Base-by-base conservation (phyloP, 495 filamentous ascomycete species). In the Xylaria telfairii region DNA sequence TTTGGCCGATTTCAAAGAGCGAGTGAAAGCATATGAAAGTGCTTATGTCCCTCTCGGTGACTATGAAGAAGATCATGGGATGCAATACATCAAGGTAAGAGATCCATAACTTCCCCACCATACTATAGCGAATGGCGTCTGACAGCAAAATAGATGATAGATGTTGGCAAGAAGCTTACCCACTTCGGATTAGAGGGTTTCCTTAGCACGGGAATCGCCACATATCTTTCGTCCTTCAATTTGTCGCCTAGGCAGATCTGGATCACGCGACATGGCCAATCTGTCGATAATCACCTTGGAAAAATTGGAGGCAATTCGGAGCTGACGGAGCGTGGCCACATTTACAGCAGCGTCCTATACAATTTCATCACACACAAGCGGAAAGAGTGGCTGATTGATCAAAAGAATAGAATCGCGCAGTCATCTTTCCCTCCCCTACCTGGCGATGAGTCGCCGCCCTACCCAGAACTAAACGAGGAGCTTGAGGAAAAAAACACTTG, bases 211-310 rank as follows among this genome's bases (percentile, higher is more conserved):
- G 93, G 96, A 67, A 93, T 95, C 51, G 92, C 93, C 21, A 96
- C 95, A 71, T 99, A 98, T 74, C 85, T 98, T 2, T 89, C 95
- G 8, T 98, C 97, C 68, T 99, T 99, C 85, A 98, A 98, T 72
- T 86, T 99, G 21, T 93, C 96, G 0, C 94, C 96, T 0, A 86
- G 96, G 37, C 95, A 97, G 78, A 98, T 99, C 66, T 99, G 96
- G 96, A 95, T 99, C 77, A 99, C 96, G 0, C 86, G 96, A 32
- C 96, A 99, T 74, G 95, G 96, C 41, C 90, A 95, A 80, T 95
- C 91, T 64, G 34, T 85, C 59, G 95, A 98, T 74, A 96, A 98
- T 78, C 82, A 90, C 68, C 80, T 86, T 0, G 92, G 92, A 57
- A 93, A 91, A 70, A 92, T 96, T 54, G 95, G 94, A 6, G 94